Evolutionary conservation across 805 yeast genomes (phyloP), one percentile per base, ranked within the genome.

Genomic region (Myxozyma vanderwaltii): DNA sequence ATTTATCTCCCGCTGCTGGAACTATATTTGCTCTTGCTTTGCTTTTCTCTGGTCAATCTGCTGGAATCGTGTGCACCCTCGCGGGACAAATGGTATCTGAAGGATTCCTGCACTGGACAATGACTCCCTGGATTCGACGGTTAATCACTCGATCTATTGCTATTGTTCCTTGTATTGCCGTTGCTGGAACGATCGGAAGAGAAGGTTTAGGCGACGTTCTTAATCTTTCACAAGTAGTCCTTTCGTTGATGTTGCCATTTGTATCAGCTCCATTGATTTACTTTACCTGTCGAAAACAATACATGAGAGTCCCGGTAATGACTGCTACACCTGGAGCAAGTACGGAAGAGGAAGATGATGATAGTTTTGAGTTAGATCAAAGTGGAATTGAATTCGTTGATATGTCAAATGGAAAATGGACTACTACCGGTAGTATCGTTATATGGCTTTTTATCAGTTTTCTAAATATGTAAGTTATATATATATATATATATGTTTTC

Each of bases 1-100:
- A 79, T 52, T 76, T 91, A 40, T 86, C 96, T 0, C 83, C 86
- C 1, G 83, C 82, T 7, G 95, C 90, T 0, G 97, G 97, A 27
- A 84, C 89, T 0, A 73, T 90, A 0, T 91, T 91, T 74, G 90
- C 90, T 81, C 71, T 89, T 54, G 97, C 97, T 0, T 77, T 91
- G 67, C 76, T 91, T 40, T 82, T 88, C 59, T 86, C 94, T 58
- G 97, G 97, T 4, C 91, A 88, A 69, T 86, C 91, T 47, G 96
- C 97, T 0, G 96, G 97, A 50, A 84, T 91, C 44, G 91, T 91
- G 1, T 91, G 97, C 71, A 91, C 97, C 0, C 86, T 91, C 75
- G 89, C 67, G 0, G 97, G 97, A 96, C 65, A 91, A 73, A 85
- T 91, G 67, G 96, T 91, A 1, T 82, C 90, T 66, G 97, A 91